Base-by-base conservation (phyloP, 306 rosid genomes). In the Lupinus albus region DNA sequence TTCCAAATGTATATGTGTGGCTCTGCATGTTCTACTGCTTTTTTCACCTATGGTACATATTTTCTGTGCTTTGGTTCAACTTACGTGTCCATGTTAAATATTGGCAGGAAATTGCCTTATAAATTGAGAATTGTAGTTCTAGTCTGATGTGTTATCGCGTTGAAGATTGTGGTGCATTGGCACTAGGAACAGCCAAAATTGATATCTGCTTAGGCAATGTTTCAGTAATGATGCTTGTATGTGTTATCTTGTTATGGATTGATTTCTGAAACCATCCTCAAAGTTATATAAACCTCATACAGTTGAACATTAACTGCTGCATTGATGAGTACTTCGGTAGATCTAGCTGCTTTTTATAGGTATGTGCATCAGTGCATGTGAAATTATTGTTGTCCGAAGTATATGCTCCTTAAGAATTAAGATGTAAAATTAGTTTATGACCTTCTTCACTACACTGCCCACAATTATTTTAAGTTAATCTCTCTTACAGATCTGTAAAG, bases 1-100 rank as follows among this genome's bases (percentile, higher is more conserved):
- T 93, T 75, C 99, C 99, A 54, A 88, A 87, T 67, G 82, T 93
- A 84, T 93, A 93, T 13, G 97, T 93, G 74, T 93, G 99, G 99
- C 95, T 93, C 65, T 93, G 99, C 96, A 88, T 86, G 96, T 93
- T 93, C 85, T 93, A 93, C 82, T 90, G 99, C 82, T 78, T 93
- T 78, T 93, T 93, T 69, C 99, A 93, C 81, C 90, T 93, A 42
- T 93, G 99, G 99, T 93, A 11, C 33, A 87, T 79, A 38, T 52
- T 39, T 35, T 61, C 77, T 50, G 58, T 36, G 16, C 11, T 36
- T 35, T 41, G 28, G 25, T 65, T 72, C 56, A 20, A 14, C 17
- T 0, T 46, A 8, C 44, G 5, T 46, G 14, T 17, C 2, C 18
- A 9, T 61, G 18, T 33, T 25, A 21, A 47, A 4, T 52, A 15